A percentile compares a stretch with the other conserved stretches of the same genome.
These are phyloP conservation scores for Wickerhamiella bombiphila DNA, from an alignment of 805 yeast genomes.

Conservation along the genomic window DNA sequence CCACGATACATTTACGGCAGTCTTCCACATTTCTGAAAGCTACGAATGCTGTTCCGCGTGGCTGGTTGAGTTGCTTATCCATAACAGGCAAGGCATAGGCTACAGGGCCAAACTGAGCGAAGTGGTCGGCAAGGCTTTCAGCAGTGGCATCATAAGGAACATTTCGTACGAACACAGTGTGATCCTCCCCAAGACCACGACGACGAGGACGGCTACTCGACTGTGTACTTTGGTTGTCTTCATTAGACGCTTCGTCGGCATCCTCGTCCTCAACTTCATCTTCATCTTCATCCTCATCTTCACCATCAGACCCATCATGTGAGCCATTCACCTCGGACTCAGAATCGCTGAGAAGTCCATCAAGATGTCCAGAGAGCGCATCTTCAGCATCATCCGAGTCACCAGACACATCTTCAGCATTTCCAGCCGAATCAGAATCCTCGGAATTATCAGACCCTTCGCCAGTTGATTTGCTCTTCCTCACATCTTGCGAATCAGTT, in stretches of 20 bases:
- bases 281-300: conserved; percentile 24
- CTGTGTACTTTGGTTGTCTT: too few species aligned
- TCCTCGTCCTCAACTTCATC: conserved; percentile 24
- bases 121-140: conserved; percentile 65
- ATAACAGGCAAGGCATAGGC: conserved; percentile 87
- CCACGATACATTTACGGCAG: conserved; percentile 50
- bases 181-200: conserved; percentile 23
- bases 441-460: conserved; percentile 23
- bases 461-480: conserved; percentile 23
- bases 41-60: conserved; percentile 91
- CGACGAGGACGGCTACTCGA: conserved; percentile 20
- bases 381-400: conserved; percentile 22
- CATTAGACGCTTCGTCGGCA: conserved; percentile 16
- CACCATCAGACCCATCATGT: conserved; percentile 21
- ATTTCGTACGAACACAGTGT: conserved; percentile 74
- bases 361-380: conserved; percentile 13
- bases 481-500: conserved; percentile 10
- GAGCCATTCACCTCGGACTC: conserved; percentile 8
- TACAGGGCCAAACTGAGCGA: conserved; percentile 69
- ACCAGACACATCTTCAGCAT: conserved; percentile 26
- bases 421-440: conserved; percentile 19
- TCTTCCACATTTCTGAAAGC: conserved; percentile 56
- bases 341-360: conserved; percentile 24
- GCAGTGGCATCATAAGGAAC: conserved; percentile 88
- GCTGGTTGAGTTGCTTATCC: conserved; percentile 71